Evolutionary conservation across 2,329 filamentous ascomycete genomes (phyloP), one percentile per base, ranked within the genome.

Genomic region (Trichophaea hybrida): DNA sequence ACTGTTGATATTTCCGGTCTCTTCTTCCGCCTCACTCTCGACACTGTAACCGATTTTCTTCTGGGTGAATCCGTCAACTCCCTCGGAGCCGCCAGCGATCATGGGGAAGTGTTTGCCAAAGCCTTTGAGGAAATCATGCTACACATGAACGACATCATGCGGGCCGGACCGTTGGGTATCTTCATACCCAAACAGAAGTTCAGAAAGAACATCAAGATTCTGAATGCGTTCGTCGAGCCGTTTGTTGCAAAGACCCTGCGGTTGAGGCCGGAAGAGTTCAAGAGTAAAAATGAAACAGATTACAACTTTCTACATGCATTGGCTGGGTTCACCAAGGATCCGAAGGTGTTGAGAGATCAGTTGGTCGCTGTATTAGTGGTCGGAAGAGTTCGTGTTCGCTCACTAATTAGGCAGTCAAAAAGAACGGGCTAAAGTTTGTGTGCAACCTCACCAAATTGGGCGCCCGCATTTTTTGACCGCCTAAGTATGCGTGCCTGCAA

Each of bases 271-370:
- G 80, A 81, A 35, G 86, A 95, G 71, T 79, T 94, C 1, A 88
- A 85, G 73, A 80, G 79, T 59, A 88, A 86, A 69, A 80, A 80
- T 6, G 85, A 86, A 69, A 74, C 78, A 63, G 79, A 78, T 51
- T 90, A 93, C 72, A 94, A 86, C 1, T 94, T 96, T 74, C 78
- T 95, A 17, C 86, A 95, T 72, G 86, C 88, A 34, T 79, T 96
- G 1, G 88, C 88, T 49, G 77, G 78, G 43, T 90, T 88, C 74
- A 95, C 89, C 0, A 81, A 86, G 37, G 80, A 85, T 69, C 76
- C 76, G 59, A 79, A 77, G 57, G 79, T 88, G 3, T 78, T 96
- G 12, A 86, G 88, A 37, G 89, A 95, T 72, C 89, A 96, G 72
- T 76, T 95, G 52, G 79, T 93, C 13, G 83, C 85, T 49, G 80